Conservation (phyloP, 176 grass and related monocot species). For the Zea luxurians region DNA sequence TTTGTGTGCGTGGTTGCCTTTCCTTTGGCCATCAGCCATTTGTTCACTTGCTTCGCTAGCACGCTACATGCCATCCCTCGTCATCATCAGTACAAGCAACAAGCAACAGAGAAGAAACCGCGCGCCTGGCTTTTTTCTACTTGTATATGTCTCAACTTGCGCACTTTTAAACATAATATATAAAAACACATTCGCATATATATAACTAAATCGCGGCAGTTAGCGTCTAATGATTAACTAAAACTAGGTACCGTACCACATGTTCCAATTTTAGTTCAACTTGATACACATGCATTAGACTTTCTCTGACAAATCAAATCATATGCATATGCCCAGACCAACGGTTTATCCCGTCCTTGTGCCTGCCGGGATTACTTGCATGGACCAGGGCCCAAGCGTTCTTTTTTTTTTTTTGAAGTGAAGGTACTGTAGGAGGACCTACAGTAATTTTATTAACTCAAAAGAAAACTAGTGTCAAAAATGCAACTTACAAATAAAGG, state of each 20-base stretch:
- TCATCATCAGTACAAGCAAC: neutral
- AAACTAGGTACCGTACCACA: neutral
- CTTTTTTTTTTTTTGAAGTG: too few relatives aligned
- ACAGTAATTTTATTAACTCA: too few relatives aligned
- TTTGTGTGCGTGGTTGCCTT: slow-evolving; percentile 16
- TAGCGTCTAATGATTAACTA: neutral
- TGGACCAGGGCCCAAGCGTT: too few relatives aligned
- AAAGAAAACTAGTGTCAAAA: too few relatives aligned
- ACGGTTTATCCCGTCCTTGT: too few relatives aligned
- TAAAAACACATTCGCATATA: neutral
- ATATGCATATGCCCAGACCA: too few relatives aligned
- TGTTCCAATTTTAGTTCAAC: neutral
- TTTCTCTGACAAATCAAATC: too few relatives aligned
- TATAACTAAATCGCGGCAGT: too few relatives aligned
- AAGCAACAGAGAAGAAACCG: neutral
- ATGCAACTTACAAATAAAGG: too few relatives aligned
- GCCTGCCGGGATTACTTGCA: too few relatives aligned
- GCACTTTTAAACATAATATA: neutral
- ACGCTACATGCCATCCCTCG: slow-evolving; percentile 29
- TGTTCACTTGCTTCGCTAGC: slow-evolving; percentile 10
- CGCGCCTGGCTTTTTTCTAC: neutral
- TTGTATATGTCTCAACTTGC: neutral
- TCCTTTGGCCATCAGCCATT: slow-evolving; percentile 19
- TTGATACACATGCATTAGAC: too few relatives aligned
- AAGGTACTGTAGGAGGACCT: too few relatives aligned